Percentiles rank a stretch among this genome's conserved stretches.
Evolutionary conservation across 345 rosid genomes (phyloP).

Genomic region (Adansonia digitata): DNA sequence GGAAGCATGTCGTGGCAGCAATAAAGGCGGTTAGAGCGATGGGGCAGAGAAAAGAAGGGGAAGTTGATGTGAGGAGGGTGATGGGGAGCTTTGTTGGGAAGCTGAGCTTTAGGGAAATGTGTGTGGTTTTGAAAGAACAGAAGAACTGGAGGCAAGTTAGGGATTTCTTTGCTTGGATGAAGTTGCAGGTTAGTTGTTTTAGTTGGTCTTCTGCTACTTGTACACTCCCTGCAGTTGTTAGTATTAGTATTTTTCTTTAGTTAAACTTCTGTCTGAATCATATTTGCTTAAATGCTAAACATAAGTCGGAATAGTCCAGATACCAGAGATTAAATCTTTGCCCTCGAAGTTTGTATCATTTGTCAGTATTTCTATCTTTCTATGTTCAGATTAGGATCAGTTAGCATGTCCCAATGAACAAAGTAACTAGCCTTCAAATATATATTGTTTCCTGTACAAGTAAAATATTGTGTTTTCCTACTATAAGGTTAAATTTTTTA

Average conservation of each 20-base stretch:
- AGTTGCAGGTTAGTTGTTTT: slow-evolving; percentile 56
- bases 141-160: slow-evolving; percentile 76
- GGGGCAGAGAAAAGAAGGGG: slow-evolving; percentile 38
- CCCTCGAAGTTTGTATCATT: background rate
- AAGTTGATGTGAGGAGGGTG: slow-evolving; percentile 55
- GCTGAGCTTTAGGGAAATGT: slow-evolving; percentile 80
- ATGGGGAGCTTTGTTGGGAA: slow-evolving; percentile 81
- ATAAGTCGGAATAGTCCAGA: background rate
- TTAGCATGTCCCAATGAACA: background rate
- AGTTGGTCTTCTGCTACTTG: background rate
- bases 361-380: background rate
- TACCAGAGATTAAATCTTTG: background rate
- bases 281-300: background rate
- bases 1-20: slow-evolving; percentile 83
- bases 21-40: slow-evolving; percentile 62
- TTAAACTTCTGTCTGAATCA: background rate
- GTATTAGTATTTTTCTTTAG: background rate
- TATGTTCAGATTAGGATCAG: background rate
- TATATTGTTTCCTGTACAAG: background rate
- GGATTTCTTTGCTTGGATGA: slow-evolving; percentile 91
- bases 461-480: background rate
- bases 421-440: background rate
- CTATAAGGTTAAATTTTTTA: background rate
- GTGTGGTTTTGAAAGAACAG: slow-evolving; percentile 84
- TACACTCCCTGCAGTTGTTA: background rate